These are phyloP conservation scores for Sporothrix brunneoviolacea DNA, from an alignment of 2,329 filamentous ascomycete genomes.

Conservation along the genomic window DNA sequence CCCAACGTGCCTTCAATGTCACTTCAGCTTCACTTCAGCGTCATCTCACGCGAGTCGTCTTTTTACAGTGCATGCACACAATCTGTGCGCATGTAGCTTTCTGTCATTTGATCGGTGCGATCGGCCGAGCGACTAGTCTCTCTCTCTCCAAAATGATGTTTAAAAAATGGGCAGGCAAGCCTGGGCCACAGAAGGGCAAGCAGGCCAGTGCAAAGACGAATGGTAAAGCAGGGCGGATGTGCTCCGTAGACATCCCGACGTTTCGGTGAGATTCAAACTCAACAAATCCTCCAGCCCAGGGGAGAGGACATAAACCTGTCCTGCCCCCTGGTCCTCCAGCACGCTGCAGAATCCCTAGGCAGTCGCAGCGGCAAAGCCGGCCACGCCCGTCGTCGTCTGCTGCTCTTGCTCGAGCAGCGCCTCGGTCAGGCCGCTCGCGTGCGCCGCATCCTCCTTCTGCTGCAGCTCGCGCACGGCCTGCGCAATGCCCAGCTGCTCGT, in stretches of 20 bases:
- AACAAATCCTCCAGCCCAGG: too few species aligned
- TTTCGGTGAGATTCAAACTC: too few species aligned
- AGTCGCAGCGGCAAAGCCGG: conserved; percentile 5
- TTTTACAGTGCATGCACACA: neutral
- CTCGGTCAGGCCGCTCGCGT: conserved; percentile 43
- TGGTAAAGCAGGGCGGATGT: conserved; percentile 1
- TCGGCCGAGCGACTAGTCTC: too few species aligned
- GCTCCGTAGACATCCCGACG: too few species aligned
- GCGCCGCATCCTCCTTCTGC: conserved; percentile 35
- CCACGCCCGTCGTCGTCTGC: neutral
- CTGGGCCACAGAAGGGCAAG: neutral
- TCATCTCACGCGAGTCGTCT: too few species aligned
- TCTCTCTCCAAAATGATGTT: neutral
- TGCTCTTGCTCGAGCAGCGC: conserved; percentile 51
- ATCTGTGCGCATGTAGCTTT: neutral
- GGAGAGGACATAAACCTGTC: neutral
- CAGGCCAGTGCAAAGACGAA: conserved; percentile 2
- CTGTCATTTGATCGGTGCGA: neutral
- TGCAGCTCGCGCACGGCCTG: conserved; percentile 55
- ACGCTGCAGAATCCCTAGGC: neutral
- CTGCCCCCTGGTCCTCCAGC: too few species aligned
- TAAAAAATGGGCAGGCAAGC: neutral
- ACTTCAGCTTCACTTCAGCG: too few species aligned
- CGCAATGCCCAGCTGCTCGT: conserved; percentile 75
- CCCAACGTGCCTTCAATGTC: too few species aligned